Percentiles rank a stretch among this genome's conserved stretches.
phyloP scores from a whole-genome alignment of 208 protist genomes.

The Kentomonas sorsogonicus region DNA sequence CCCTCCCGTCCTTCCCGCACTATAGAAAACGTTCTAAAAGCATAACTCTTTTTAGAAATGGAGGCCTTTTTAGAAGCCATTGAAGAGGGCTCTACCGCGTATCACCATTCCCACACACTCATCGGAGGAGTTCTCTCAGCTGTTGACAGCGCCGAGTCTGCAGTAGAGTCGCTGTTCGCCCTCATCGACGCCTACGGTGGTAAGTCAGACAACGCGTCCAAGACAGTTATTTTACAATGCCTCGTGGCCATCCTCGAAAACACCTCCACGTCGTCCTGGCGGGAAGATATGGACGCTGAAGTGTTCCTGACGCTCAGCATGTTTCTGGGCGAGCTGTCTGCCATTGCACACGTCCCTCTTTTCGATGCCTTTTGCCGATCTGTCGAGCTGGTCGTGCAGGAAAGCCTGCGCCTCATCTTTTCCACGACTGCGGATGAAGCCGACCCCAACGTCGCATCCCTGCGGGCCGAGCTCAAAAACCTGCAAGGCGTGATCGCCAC shows the following conservation, averaged over 20 bases:
- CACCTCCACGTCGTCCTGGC: neutral
- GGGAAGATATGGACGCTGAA: conserved; percentile 11
- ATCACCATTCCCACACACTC: too few relatives aligned
- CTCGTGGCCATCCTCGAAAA: too few relatives aligned
- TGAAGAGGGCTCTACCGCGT: too few relatives aligned
- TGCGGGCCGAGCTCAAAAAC: conserved; percentile 39
- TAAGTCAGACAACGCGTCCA: too few relatives aligned
- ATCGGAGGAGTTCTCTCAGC: too few relatives aligned
- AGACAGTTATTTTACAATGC: too few relatives aligned
- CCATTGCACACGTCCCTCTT: conserved; percentile 18
- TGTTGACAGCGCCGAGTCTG: too few relatives aligned
- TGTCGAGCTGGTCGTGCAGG: conserved; percentile 23
- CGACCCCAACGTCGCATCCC: conserved; percentile 15
- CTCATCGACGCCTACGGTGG: too few relatives aligned
- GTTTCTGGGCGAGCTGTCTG: conserved; percentile 61
- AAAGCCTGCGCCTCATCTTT: conserved; percentile 20
- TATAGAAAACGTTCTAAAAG: neutral
- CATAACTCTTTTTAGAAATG: neutral
- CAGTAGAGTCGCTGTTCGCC: too few relatives aligned
- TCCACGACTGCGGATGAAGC: neutral
- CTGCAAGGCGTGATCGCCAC: conserved; percentile 34
- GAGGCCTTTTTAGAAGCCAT: too few relatives aligned
- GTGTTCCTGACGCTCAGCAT: conserved; percentile 51
- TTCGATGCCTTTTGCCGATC: conserved; percentile 25
- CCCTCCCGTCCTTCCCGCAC: neutral